Base-by-base conservation (phyloP, 192 early-diverging fungal genomes). In the Physocladia obscura region DNA sequence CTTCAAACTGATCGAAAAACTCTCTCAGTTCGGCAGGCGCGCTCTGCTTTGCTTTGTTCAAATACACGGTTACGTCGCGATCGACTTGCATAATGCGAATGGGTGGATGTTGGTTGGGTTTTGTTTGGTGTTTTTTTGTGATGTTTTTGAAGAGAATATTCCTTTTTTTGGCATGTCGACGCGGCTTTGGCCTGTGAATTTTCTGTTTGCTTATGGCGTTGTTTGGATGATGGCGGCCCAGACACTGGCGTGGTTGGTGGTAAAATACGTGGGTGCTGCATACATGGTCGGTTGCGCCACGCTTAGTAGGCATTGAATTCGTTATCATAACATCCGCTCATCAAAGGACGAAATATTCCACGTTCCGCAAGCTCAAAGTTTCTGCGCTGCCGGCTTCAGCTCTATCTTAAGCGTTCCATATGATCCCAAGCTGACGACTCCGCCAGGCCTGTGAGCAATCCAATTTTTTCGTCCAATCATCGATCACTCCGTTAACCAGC, bases 361-460 rank as follows among this genome's bases (percentile, higher is more conserved):
- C 74, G 71, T 96, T 21, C 88, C 88, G 21, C 96, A 98, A 76
- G 93, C 93, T 19, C 91, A 94, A 70, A 79, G 69, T 22, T 98
- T 96, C 81, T 94, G 93, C 67, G 22, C 55, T 2, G 89, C 89
- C 21, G 74, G 85, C 47, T 98, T n/a, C n/a, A n/a, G n/a, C n/a
- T n/a, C n/a, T n/a, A n/a, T n/a, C n/a, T n/a, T n/a, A n/a, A n/a
- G 82, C 70, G 57, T 39, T 40, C 76, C 70, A 27, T 98, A 92
- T 90, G 90, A 98, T 71, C 88, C 89, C n/a, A 98, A 95, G 72
- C 74, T 98, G 27, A 98, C 96, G 0, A 98, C 96, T n/a, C 96
- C 95, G 38, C 95, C 96, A 22, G 96, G 95, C 13, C 84, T 97
- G 83, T 98, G 91, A 74, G 68, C 86, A 24, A n/a, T n/a, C n/a